Evolutionary conservation across 1,284 basidiomycete species (phyloP), one percentile per base, ranked within the genome.

Genomic region (Trametes versicolor): DNA sequence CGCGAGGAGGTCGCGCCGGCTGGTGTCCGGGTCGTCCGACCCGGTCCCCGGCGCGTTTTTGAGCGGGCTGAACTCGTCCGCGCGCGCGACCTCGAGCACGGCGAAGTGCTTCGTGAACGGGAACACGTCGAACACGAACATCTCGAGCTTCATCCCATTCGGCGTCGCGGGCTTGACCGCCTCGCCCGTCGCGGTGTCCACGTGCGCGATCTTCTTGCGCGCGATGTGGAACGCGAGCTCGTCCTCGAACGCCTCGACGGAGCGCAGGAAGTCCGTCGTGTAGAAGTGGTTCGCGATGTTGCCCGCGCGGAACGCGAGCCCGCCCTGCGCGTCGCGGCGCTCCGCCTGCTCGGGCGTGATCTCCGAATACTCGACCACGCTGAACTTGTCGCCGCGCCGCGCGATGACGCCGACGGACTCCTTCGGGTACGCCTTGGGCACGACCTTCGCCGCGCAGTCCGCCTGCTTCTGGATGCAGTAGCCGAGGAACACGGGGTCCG

Each of bases 261-360:
- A 79, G 66, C 93, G 87, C 64, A 99, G 86, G 83, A 96, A 99
- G 23, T 84, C 79, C 50, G 91, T 91, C 50, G 97, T 97, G 83
- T 98, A 99, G 80, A 99, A 98, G 81, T 99, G 98, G 81, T 99
- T 99, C 75, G 87, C 98, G 76, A 99, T 99, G 83, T 99, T 99
- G 58, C 88, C 98, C 3, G 97, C 97, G 66, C 97, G 89, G 88
- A 97, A 98, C 21, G 88, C 82, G 61, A 99, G 88, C 67, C 94
- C 90, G 60, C 90, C 92, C 0, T 86, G 81, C 8, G 86, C 71
- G 71, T 95, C 91, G 52, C 89, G 85, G 66, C 86, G 83, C 76
- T 95, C 93, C 15, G 96, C 90, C 77, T 98, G 93, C 70, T 92
- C 93, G 68, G 86, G 82, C 10, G 95, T 90, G 72, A 99, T 96